These are phyloP conservation scores for Trifolium repens DNA, from an alignment of 306 rosid species.

Conservation along the genomic window DNA sequence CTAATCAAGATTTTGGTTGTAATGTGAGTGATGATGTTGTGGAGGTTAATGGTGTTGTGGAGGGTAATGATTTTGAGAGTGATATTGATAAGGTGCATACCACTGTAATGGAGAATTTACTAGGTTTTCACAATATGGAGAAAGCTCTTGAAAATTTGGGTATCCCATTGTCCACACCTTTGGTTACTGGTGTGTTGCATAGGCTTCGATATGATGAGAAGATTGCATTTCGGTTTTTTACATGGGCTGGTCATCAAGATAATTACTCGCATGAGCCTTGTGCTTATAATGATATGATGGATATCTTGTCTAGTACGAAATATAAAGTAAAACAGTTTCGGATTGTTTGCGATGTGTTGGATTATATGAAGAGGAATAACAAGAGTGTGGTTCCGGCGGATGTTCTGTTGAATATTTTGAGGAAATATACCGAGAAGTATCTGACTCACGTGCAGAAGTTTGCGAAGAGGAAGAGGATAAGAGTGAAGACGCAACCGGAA, in stretches of 20 bases:
- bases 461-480: conserved; percentile 80
- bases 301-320: conserved; percentile 73
- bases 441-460: conserved; percentile 81
- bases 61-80: conserved; percentile 40
- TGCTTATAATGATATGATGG: conserved; percentile 84
- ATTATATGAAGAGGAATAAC: conserved; percentile 83
- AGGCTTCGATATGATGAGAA: conserved; percentile 84
- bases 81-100: conserved; percentile 50
- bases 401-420: conserved; percentile 69
- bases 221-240: conserved; percentile 82
- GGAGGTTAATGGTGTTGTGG: conserved; percentile 31
- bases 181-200: conserved; percentile 67
- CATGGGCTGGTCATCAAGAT: conserved; percentile 81
- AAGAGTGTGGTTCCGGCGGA: conserved; percentile 68
- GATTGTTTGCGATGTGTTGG: conserved; percentile 81
- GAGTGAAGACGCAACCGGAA: conserved; percentile 81
- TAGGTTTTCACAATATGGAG: conserved; percentile 65
- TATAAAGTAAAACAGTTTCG: conserved; percentile 84
- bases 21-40: conserved; percentile 37
- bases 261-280: conserved; percentile 72
- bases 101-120: conserved; percentile 57
- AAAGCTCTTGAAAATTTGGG: conserved; percentile 60
- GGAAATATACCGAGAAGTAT: conserved; percentile 72
- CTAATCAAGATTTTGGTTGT: conserved; percentile 40
- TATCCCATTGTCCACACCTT: conserved; percentile 61